Evolutionary conservation across 2,329 filamentous ascomycete genomes (phyloP), one percentile per base, ranked within the genome.

Genomic region (Aspergillus arachidicola): DNA sequence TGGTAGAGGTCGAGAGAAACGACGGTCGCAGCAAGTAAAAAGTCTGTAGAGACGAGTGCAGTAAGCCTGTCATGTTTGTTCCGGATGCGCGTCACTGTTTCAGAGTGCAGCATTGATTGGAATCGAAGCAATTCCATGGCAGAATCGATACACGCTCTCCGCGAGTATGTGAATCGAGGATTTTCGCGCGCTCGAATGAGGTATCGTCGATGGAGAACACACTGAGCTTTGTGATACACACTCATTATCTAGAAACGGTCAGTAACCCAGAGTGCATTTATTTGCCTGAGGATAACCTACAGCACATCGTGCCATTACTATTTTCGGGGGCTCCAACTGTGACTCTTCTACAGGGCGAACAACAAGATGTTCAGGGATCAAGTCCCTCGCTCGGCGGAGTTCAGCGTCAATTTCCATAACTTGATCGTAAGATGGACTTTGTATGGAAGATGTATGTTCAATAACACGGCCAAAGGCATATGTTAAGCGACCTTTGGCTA

Each of bases 191-290:
- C 91, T 63, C 89, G 87, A n/a, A 87, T 83, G 62, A 97, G 85
- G 75, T 95, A 97, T 67, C 93, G 93, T 57, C 93, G 87, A 76
- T 99, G 95, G 45, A 99, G 85, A 26, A 97, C 86, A 71, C 93
- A 96, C 71, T 96, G 85, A 21, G 93, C 91, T 79, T 96, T 97
- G 67, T 96, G 89, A 73, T 93, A 96, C 6, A 97, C 80, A 57
- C 95, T 89, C 65, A 95, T 92, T 36, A 97, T 69, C 78, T 80
- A 55, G 14, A 48, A 54, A 51, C 14, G 11, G 50, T 70, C 51
- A 72, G 68, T 56, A 57, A 32, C 41, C 32, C 59, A 21, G 30
- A 36, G 23, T 30, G 16, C 36, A 21, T 21, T 3, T 14, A 19
- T 2, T n/a, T 21, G 23, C 14, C 10, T 6, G 19, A 14, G 46